These are phyloP conservation scores for Epichloe amarillans DNA, from an alignment of 2,329 filamentous ascomycete species.

Conservation along the genomic window DNA sequence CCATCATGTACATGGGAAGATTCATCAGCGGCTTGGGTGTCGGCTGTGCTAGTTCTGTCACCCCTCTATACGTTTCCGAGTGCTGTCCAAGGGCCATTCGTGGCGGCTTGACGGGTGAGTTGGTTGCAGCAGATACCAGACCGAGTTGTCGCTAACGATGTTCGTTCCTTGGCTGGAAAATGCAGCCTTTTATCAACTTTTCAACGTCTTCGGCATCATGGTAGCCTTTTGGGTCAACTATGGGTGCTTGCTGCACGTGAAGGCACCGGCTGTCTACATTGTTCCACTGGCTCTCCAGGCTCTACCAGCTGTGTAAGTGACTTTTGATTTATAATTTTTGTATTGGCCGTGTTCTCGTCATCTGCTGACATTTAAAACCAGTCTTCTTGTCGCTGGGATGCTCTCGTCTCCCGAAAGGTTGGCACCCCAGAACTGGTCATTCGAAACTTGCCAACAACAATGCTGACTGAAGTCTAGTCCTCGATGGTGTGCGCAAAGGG, in stretches of 20 bases:
- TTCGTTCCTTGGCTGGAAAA: background rate
- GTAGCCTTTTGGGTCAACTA: constrained; percentile 39
- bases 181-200: constrained; percentile 35
- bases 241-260: constrained; percentile 32
- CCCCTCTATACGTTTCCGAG: constrained; percentile 33
- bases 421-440: background rate
- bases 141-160: background rate
- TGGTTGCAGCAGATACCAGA: too few species aligned
- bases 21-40: constrained; percentile 37
- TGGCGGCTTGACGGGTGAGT: constrained; percentile 31
- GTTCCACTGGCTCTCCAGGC: constrained; percentile 52
- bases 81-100: constrained; percentile 37
- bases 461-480: constrained; percentile 33
- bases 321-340: background rate
- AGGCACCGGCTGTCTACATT: constrained; percentile 37
- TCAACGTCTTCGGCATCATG: constrained; percentile 32
- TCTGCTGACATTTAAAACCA: constrained; percentile 5
- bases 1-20: constrained; percentile 53
- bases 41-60: constrained; percentile 34
- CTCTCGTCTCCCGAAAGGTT: constrained; percentile 39
- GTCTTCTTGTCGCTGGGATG: constrained; percentile 45
- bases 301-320: constrained; percentile 42
- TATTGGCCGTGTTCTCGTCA: too few species aligned
- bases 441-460: background rate
- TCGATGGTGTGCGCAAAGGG: constrained; percentile 53